Evolutionary conservation across 2,329 filamentous ascomycete species (phyloP).

Genomic region (Triangularia setosa): DNA sequence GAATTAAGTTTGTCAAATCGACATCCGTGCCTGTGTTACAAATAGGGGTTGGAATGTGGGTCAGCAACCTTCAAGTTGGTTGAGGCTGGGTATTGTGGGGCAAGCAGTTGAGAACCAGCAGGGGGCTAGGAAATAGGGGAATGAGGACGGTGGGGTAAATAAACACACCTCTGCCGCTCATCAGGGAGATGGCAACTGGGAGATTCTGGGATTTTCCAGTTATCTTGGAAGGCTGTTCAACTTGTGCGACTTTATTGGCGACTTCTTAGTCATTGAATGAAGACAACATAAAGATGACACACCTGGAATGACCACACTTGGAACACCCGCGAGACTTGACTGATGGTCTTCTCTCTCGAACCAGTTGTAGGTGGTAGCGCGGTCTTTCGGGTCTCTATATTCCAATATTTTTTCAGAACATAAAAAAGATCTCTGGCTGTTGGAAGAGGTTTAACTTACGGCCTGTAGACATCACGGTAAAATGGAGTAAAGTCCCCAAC

Average conservation of each 20-base stretch:
- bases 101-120: no score
- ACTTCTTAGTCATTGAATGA: neutral
- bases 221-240: constrained; percentile 2
- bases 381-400: neutral
- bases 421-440: neutral
- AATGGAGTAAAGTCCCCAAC: constrained; percentile 1
- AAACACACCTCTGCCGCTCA: neutral
- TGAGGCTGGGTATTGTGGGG: no score
- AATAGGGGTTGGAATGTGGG: no score
- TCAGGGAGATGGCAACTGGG: constrained; percentile 1
- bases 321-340: neutral
- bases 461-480: neutral
- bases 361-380: neutral
- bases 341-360: constrained; percentile 1
- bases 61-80: no score
- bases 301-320: constrained; percentile 2
- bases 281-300: neutral
- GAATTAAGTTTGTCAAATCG: no score
- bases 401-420: neutral
- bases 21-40: no score
- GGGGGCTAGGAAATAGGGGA: no score
- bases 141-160: no score
- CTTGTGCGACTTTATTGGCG: neutral
- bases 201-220: neutral
- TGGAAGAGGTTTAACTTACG: neutral